A percentile compares a stretch with the other conserved stretches of the same genome.
phyloP scores from a whole-genome alignment of 305 asterid species.

The Fraxinus xanthoxyloides region DNA sequence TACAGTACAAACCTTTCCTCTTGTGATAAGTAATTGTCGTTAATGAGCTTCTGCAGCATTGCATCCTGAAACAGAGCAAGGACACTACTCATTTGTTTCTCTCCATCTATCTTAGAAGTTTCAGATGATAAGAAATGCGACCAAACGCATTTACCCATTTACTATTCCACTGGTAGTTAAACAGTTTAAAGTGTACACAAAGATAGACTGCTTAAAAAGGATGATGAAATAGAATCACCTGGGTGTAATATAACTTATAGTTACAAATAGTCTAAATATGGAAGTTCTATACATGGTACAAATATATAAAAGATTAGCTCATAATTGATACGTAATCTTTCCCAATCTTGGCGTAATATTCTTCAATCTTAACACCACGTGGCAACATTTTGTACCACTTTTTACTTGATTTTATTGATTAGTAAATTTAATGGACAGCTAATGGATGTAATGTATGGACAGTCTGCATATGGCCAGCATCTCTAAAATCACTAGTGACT shows the following conservation, averaged over 20 bases:
- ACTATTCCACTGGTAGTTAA: background rate
- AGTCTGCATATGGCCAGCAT: too few relatives aligned
- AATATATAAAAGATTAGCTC: too few relatives aligned
- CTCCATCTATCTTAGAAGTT: background rate
- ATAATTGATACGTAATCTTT: too few relatives aligned
- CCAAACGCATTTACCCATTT: background rate
- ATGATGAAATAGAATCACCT: background rate
- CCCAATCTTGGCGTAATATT: too few relatives aligned
- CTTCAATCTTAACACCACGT: too few relatives aligned
- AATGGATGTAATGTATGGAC: too few relatives aligned
- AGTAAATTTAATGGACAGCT: too few relatives aligned
- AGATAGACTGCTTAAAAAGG: background rate
- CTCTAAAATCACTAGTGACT: background rate
- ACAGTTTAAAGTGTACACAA: background rate
- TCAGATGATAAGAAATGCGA: conserved; percentile 7
- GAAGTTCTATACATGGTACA: too few relatives aligned
- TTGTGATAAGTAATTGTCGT: conserved; percentile 59
- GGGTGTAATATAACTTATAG: background rate
- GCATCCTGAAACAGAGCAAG: conserved; percentile 63
- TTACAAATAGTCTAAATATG: too few relatives aligned
- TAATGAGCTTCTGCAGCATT: conserved; percentile 74
- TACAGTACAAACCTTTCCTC: conserved; percentile 74
- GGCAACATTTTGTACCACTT: background rate
- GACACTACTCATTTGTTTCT: conserved; percentile 11
- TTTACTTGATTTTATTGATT: background rate